Base-by-base conservation (phyloP, 1,139 yeast genomes). In the Hyphopichia burtonii region DNA sequence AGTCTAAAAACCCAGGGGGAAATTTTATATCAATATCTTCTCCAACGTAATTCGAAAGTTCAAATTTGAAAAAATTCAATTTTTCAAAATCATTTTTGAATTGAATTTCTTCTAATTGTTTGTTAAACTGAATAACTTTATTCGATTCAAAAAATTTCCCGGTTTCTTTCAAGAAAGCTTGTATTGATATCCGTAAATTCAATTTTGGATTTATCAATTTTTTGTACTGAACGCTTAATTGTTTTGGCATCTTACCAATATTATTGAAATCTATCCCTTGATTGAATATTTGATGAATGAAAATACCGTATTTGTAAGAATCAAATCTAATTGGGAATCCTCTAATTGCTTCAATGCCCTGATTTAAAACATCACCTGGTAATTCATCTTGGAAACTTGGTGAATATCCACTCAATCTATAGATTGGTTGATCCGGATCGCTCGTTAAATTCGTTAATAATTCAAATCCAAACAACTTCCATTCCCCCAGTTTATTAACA, bases 381-480 rank as follows among this genome's bases (percentile, higher is more conserved):
- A 68, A 48, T 35, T 65, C 58, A 9, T 55, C 51, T n/a, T 46
- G 43, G 44, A 62, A 65, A 4, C 55, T 50, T 9, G 68, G 61
- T n/a, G 44, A 57, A 42, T 44, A 49, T 31, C 34, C 53, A 36
- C 50, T 46, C 4, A 57, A 46, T 40, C 74, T 54, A 46, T 70
- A 73, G 2, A 75, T 52, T 2, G 78, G 75, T 42, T 70, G 76
- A 42, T 78, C 78, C 3, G 78, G 75, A 44, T 80, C 84, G 1
- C 74, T 64, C 19, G 65, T 66, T 43, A 72, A 54, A 47, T 74
- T 79, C 1, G 85, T 74, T 43, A 86, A 71, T 4, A 86, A 61
- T 59, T 91, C 98, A 53, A 90, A 80, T 1, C 96, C 96, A 49
- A 87, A 86, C 20, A 91, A 59, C 45, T 82, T 85, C 94, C 96